A percentile compares a stretch with the other conserved stretches of the same genome.
phyloP scores from a whole-genome alignment of 805 yeast species.

The Brettanomyces naardenensis region DNA sequence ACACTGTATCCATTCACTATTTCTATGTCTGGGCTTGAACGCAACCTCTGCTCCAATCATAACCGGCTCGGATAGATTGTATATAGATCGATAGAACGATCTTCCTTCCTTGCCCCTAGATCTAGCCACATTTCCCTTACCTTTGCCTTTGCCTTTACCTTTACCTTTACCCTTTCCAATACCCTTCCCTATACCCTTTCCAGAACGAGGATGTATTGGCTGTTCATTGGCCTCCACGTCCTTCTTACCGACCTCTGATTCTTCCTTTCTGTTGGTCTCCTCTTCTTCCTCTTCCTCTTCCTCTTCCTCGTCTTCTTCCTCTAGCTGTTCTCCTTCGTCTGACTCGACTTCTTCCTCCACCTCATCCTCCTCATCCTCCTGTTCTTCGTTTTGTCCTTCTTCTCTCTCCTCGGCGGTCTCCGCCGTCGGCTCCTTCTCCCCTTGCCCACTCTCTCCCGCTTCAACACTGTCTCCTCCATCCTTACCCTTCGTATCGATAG shows the following conservation, averaged over 20 bases:
- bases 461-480: neutral
- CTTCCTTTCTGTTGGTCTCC: constrained; percentile 2
- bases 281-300: neutral
- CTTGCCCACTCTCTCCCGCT: neutral
- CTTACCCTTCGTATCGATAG: too few species aligned
- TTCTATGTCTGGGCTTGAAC: constrained; percentile 63
- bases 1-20: constrained; percentile 94
- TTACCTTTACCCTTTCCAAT: neutral
- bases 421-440: neutral
- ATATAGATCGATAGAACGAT: constrained; percentile 13
- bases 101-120: constrained; percentile 11
- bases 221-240: constrained; percentile 4
- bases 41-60: constrained; percentile 74
- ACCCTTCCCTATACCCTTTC: neutral
- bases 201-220: neutral
- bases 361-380: neutral
- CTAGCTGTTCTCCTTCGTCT: neutral
- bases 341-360: neutral
- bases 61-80: constrained; percentile 16
- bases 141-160: neutral
- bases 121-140: constrained; percentile 6
- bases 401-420: constrained; percentile 2
- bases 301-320: neutral
- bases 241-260: constrained; percentile 5
- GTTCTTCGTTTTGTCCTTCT: neutral